phyloP scores from a whole-genome alignment of 441 rosid genomes.

The Pelargonium citronellum region DNA sequence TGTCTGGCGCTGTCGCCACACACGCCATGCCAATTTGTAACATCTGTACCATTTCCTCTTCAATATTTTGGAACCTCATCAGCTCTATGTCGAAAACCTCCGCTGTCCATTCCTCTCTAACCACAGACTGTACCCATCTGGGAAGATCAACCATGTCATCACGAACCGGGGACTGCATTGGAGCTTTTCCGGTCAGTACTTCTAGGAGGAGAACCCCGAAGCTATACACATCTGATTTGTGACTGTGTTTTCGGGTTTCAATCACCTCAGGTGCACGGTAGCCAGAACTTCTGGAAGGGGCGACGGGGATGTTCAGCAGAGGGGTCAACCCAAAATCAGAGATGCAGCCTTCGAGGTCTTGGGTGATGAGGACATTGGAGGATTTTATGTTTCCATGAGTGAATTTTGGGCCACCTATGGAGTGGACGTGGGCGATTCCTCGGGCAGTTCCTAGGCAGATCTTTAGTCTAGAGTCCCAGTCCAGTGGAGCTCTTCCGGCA shows the following conservation, averaged over 20 bases:
- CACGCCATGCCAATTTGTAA: conserved; percentile 67
- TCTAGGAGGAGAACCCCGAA: conserved; percentile 64
- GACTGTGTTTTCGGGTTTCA: conserved; percentile 57
- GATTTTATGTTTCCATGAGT: conserved; percentile 65
- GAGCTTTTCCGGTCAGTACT: conserved; percentile 64
- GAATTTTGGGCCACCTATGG: conserved; percentile 47
- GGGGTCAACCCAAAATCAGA: conserved; percentile 55
- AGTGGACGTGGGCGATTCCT: conserved; percentile 56
- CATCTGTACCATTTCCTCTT: conserved; percentile 77
- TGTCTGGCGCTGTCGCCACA: conserved; percentile 49
- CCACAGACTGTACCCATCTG: conserved; percentile 76
- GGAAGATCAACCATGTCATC: conserved; percentile 67
- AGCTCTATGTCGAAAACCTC: conserved; percentile 69
- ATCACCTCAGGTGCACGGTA: conserved; percentile 65
- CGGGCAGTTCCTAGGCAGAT: conserved; percentile 49
- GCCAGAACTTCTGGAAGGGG: conserved; percentile 46
- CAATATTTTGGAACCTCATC: conserved; percentile 59
- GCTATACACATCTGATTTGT: conserved; percentile 60
- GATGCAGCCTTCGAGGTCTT: conserved; percentile 42
- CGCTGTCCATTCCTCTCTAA: conserved; percentile 72
- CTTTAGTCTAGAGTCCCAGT: conserved; percentile 57
- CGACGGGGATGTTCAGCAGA: conserved; percentile 43
- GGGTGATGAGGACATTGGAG: conserved; percentile 51
- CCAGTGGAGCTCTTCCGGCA: conserved; percentile 41
- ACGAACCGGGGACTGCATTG: conserved; percentile 48